Base-by-base conservation (phyloP, 2,329 filamentous ascomycete species). In the Parasarocladium wereldwijsianum region DNA sequence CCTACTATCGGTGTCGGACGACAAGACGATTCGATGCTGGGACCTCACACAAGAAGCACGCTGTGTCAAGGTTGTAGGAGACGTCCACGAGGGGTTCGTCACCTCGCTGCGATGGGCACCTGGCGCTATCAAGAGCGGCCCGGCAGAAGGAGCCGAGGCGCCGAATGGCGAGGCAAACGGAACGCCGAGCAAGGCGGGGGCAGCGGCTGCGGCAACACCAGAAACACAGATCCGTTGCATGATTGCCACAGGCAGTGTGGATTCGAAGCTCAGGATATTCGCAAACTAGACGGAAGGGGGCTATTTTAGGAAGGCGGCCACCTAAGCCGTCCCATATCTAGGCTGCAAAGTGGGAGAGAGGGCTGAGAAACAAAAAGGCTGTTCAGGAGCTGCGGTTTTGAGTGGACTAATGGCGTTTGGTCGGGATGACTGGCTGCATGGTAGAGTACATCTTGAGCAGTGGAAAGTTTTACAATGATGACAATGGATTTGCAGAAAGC, bases 1-100 rank as follows among this genome's bases (percentile, higher is more conserved):
- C 45, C 65, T 96, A 2, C 57, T 96, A 5, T 86, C 78, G 6
- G 82, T 80, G 13, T 70, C 78, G 11, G 87, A 96, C 49, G 87
- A 96, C 57, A 93, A 90, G 58, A 86, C 83, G 4, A 64, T 96
- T 35, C 68, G 86, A 32, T 94, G 86, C 59, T 96, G 87, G 87
- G 87, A 96, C 57, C 60, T 96, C 16, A 68, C 70, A 16, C 87
- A 96, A 49, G 85, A 93, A 50, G 83, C 82, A 24, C 86, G 85
- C 45, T 87, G 84, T 43, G 84, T 93, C 40, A 87, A 87, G 53
- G 76, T 73, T 1, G 58, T 96, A 11, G 64, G 66, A 21, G 81
- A 84, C 38, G 75, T 74, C 0, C 85, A 93, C 47, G 74, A 68
- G 4, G 84, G 85, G 47, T 94, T 96, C 44, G 71, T 94, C 29